phyloP scores from a whole-genome alignment of 192 early-diverging fungal genomes.

The Spizellomyces sp. region DNA sequence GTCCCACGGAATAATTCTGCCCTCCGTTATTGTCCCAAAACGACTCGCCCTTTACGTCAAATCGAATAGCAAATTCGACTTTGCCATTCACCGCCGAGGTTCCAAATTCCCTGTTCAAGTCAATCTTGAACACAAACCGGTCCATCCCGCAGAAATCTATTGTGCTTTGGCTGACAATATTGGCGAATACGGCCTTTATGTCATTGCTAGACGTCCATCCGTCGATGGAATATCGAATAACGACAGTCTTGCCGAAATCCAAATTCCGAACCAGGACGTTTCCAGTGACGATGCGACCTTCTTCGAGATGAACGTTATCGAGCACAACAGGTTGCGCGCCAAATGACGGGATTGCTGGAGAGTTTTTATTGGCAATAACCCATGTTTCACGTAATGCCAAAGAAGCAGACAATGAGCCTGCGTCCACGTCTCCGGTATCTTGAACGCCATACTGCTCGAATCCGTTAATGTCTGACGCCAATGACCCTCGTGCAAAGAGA shows the following conservation, averaged over 20 bases:
- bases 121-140: slow-evolving; percentile 71
- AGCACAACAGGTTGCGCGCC: slow-evolving; percentile 56
- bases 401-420: slow-evolving; percentile 17
- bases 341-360: slow-evolving; percentile 44
- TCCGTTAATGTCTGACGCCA: slow-evolving; percentile 14
- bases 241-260: slow-evolving; percentile 80
- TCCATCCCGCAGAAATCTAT: slow-evolving; percentile 59
- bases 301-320: slow-evolving; percentile 54
- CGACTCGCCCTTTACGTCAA: slow-evolving; percentile 69
- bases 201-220: slow-evolving; percentile 78
- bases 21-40: slow-evolving; percentile 96
- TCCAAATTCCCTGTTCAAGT: slow-evolving; percentile 46
- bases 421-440: slow-evolving; percentile 32
- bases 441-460: slow-evolving; percentile 22
- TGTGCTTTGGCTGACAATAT: slow-evolving; percentile 46
- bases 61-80: slow-evolving; percentile 51
- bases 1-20: slow-evolving; percentile 65
- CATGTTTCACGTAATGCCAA: slow-evolving; percentile 24
- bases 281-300: slow-evolving; percentile 62
- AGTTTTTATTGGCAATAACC: slow-evolving; percentile 13
- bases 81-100: neutral
- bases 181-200: slow-evolving; percentile 61
- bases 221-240: slow-evolving; percentile 81
- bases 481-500: slow-evolving; percentile 23
- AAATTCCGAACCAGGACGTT: slow-evolving; percentile 81